Evolutionary conservation across 2,329 filamentous ascomycete genomes (phyloP), one percentile per base, ranked within the genome.

Genomic region (Zymoseptoria crescenta): DNA sequence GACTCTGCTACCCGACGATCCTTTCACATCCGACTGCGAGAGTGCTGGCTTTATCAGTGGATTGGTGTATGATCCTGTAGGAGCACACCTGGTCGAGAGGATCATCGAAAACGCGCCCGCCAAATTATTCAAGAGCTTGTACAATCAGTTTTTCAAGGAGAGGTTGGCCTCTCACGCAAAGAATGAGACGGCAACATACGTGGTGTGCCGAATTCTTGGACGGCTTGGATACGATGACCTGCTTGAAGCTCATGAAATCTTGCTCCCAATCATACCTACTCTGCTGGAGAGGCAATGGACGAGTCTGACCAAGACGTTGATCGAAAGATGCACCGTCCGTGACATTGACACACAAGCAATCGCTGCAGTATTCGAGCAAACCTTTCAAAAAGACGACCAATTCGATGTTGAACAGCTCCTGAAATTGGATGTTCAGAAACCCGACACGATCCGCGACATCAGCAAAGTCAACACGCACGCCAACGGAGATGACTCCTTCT

Each of bases 131-230:
- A 96, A 96, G 74, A 83, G 85, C 13, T 80, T 99, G 5, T 93
- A 95, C 75, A 84, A 82, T 59, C 86, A 87, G 65, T 84, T 91
- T 64, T 88, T 97, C 74, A 87, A 87, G 62, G 86, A 88, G 13
- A 84, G 91, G 27, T 88, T 97, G 67, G 85, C 86, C 21, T 88
- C 85, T 48, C 82, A 96, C 60, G 84, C 93, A 5, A 87, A 91
- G 59, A 97, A 97, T 71, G 92, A 96, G 67, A 88, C 92, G 54
- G 91, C 94, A 5, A 88, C 86, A 24, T 97, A 96, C 69, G 88
- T 95, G 0, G 90, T 91, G 20, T 88, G 92, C 65, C 84, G 86
- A 59, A 86, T 95, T 3, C 78, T 99, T 50, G 89, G 91, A 71
- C 84, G 94, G 56, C 79, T 97, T 9, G 87, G 89, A 73, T 92